Conservation (phyloP, 2,329 filamentous ascomycete species). For the Penicillium sp. region DNA sequence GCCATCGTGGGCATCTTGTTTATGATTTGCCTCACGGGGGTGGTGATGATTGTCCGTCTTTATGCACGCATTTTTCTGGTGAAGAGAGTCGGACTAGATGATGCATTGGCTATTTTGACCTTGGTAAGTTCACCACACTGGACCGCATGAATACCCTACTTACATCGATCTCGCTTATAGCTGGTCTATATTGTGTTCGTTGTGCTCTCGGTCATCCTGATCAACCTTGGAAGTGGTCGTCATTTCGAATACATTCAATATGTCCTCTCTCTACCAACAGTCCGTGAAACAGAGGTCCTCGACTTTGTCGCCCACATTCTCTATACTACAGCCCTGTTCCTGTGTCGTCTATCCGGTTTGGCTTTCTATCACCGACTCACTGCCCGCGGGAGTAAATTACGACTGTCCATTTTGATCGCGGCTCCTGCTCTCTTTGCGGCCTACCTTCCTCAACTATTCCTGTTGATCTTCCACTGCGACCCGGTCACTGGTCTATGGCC, state of each 20-base stretch:
- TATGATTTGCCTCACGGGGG: conserved; percentile 23
- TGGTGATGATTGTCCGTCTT: conserved; percentile 40
- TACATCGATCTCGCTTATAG: conserved; percentile 9
- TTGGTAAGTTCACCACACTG: conserved; percentile 36
- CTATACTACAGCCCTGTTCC: conserved; percentile 47
- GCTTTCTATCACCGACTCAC: conserved; percentile 49
- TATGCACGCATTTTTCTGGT: conserved; percentile 45
- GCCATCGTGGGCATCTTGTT: conserved; percentile 28
- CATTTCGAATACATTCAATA: conserved; percentile 38
- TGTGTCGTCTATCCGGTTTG: conserved; percentile 49
- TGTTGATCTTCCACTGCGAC: conserved; percentile 49
- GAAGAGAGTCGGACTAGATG: conserved; percentile 43
- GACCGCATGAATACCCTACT: neutral
- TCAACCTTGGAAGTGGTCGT: conserved; percentile 45
- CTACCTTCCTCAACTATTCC: conserved; percentile 46
- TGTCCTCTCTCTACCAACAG: conserved; percentile 40
- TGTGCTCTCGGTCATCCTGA: conserved; percentile 41
- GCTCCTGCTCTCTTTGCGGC: conserved; percentile 37
- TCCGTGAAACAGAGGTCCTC: conserved; percentile 43
- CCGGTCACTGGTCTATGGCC: conserved; percentile 51
- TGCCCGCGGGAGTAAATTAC: conserved; percentile 26
- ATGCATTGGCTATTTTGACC: conserved; percentile 46
- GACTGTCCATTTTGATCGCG: conserved; percentile 22
- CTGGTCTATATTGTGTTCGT: conserved; percentile 41
- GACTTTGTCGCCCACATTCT: conserved; percentile 50